phyloP scores from a whole-genome alignment of 2,329 filamentous ascomycete species.

The Xylaria sp. region DNA sequence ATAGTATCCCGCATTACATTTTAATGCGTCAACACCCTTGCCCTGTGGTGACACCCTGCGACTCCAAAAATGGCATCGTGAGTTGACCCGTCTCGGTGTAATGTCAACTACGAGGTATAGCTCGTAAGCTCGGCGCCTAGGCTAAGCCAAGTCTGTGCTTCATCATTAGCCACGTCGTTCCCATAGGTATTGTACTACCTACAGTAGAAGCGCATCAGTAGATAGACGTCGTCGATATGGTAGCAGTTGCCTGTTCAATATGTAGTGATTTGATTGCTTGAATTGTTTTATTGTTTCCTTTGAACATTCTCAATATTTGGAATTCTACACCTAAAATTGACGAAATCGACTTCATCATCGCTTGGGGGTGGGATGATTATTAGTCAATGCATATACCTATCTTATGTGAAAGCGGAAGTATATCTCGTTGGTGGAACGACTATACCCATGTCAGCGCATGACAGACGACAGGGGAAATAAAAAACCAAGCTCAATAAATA shows the following conservation, averaged over 20 bases:
- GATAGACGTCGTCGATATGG: neutral
- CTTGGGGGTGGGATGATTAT: neutral
- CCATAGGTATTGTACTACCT: neutral
- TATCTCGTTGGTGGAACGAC: neutral
- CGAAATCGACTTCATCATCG: neutral
- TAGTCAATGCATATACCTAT: neutral
- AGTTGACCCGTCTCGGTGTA: conserved; percentile 11
- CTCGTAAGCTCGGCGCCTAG: neutral
- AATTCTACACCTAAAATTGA: neutral
- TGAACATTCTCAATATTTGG: neutral
- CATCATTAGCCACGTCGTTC: neutral
- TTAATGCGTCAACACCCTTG: conserved; percentile 9
- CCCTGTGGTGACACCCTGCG: conserved; percentile 11
- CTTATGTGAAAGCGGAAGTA: neutral
- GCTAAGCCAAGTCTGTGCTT: neutral
- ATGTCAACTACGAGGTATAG: neutral
- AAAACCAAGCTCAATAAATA: conserved; percentile 10
- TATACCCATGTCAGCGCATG: neutral
- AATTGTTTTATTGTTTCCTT: neutral
- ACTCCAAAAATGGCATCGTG: conserved; percentile 31
- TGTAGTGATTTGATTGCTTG: neutral
- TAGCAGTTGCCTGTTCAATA: neutral
- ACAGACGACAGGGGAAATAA: neutral
- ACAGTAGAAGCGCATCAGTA: neutral
- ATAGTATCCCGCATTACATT: conserved; percentile 14